Conservation (phyloP, 352 stramenopile species). For the Phytophthora sp. region DNA sequence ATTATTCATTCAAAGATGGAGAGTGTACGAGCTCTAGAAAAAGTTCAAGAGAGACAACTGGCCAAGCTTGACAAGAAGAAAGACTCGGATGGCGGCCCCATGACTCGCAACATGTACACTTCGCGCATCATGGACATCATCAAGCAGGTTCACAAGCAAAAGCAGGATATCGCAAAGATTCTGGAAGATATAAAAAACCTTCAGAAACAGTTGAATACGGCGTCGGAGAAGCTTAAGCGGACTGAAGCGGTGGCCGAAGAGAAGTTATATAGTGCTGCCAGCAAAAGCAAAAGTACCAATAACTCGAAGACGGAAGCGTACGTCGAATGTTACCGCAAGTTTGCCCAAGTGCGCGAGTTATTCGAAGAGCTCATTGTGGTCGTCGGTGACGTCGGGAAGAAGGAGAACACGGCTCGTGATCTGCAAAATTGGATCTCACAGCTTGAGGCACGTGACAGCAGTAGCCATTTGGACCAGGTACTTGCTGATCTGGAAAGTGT, state of each 20-base stretch:
- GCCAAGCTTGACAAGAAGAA: conserved; percentile 28
- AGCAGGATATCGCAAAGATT: conserved; percentile 85
- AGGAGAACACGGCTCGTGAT: conserved; percentile 77
- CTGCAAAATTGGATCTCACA: conserved; percentile 87
- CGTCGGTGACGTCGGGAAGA: conserved; percentile 72
- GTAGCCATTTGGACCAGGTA: conserved; percentile 73
- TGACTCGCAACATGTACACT: conserved; percentile 86
- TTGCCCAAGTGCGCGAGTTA: conserved; percentile 79
- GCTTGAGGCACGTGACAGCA: conserved; percentile 75
- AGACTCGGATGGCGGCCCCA: conserved; percentile 16
- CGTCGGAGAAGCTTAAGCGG: conserved; percentile 82
- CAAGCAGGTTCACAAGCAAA: conserved; percentile 91
- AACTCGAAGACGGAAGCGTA: conserved; percentile 47
- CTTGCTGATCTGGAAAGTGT: conserved; percentile 76
- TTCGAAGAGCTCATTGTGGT: conserved; percentile 85
- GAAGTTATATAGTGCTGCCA: conserved; percentile 77
- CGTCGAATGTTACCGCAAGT: conserved; percentile 87
- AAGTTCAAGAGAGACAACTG: conserved; percentile 47
- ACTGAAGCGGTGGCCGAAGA: conserved; percentile 86
- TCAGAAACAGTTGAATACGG: conserved; percentile 83
- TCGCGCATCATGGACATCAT: conserved; percentile 92
- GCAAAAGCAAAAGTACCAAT: conserved; percentile 34
- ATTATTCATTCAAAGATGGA: conserved; percentile 82
- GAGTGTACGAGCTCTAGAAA: conserved; percentile 56
- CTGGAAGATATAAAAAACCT: conserved; percentile 77